Evolutionary conservation across 2,329 filamentous ascomycete genomes (phyloP), one percentile per base, ranked within the genome.

Genomic region (Xylariaceae sp.): DNA sequence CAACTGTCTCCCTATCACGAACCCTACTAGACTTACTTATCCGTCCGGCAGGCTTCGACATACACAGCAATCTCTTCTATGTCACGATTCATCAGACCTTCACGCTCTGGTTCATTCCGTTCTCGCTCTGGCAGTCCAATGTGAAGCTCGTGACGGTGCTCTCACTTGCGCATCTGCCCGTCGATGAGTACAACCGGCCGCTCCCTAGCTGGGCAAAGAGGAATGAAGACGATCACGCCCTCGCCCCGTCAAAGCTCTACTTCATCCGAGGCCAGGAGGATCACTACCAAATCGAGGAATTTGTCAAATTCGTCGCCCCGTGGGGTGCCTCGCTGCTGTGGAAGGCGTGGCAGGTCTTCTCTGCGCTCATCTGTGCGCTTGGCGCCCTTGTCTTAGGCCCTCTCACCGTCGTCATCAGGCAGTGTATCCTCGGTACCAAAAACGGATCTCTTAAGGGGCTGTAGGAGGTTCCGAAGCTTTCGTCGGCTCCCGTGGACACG

Each of bases 191-290:
- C 37, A 54, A 56, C 18, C 57, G 57, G 26, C 56, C 59, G 7
- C 40, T 68, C 7, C 48, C 52, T n/a, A 6, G 20, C n/a, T 18
- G 43, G 1, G 9, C 45, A 2, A 20, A 18, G 43, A 67, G 59
- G 32, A 67, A 74, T 12, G 67, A 73, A 21, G 71, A 64, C 21
- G 62, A 67, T 37, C 50, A 55, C 47, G 18, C 60, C 16, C 37
- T 48, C 56, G 45, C 26, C 18, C 23, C 52, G 12, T 40, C 45
- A 6, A 73, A 66, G 20, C 81, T 80, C 55, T 95, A 92, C 75
- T 89, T 87, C 69, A 93, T 96, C 60, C 73, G 79, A 6, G 82
- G 79, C 18, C 92, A 96, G 70, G 87, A 96, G 62, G 91, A 96
- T 69, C 75, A 93, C 7, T 96, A 96, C 68, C 90, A 93, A 66